Conservation (phyloP, 805 yeast genomes). For the Yamadazyma philogaea region DNA sequence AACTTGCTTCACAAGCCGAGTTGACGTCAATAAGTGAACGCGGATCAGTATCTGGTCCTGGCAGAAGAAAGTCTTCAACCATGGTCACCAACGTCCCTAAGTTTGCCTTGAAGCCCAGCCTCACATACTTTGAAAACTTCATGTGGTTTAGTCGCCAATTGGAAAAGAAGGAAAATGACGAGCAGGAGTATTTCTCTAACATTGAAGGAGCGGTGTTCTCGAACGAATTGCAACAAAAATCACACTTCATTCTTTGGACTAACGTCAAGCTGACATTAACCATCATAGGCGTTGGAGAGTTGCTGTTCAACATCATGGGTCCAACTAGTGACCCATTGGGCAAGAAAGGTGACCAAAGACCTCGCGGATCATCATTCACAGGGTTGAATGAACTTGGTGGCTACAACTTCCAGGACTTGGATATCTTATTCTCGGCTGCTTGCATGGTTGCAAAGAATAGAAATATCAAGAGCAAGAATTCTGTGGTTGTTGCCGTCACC, state of each 20-base stretch:
- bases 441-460: conserved; percentile 24
- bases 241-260: conserved; percentile 35
- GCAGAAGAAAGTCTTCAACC: conserved; percentile 26
- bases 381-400: conserved; percentile 41
- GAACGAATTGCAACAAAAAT: conserved; percentile 35
- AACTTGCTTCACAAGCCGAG: conserved; percentile 21
- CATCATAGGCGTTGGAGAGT: conserved; percentile 36
- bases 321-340: conserved; percentile 13
- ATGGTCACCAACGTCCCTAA: conserved; percentile 25
- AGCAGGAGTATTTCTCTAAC: conserved; percentile 16
- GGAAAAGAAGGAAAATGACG: neutral
- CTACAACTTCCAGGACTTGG: conserved; percentile 38
- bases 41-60: no score
- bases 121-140: conserved; percentile 7
- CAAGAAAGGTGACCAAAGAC: conserved; percentile 14
- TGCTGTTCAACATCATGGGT: conserved; percentile 25
- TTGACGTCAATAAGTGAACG: conserved; percentile 21
- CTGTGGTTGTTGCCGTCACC: conserved; percentile 25
- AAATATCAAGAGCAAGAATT: conserved; percentile 8
- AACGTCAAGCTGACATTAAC: conserved; percentile 16
- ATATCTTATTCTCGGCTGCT: conserved; percentile 30
- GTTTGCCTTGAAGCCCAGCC: conserved; percentile 31
- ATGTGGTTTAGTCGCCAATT: conserved; percentile 2
- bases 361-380: conserved; percentile 37
- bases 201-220: conserved; percentile 38